Base-by-base conservation (phyloP, 805 yeast genomes). In the Candida alai region DNA sequence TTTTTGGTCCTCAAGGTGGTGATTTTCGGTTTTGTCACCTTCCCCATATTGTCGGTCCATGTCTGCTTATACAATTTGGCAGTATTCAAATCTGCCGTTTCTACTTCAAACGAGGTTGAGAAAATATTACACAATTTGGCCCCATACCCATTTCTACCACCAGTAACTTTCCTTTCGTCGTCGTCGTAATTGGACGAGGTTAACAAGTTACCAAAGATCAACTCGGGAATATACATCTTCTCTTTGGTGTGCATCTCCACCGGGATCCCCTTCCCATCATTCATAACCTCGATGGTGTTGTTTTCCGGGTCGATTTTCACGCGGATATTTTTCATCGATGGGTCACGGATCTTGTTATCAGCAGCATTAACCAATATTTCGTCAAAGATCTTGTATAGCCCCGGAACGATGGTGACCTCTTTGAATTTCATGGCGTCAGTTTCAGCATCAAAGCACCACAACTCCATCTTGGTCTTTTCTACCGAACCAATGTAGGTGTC, bases 91-190 rank as follows among this genome's bases (percentile, higher is more conserved):
- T 93, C 96, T 13, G 95, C 90, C 5, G 98, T 93, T 56, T 88
- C 96, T 19, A 93, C 73, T 10, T 69, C 73, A 54, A 93, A 93
- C 50, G 83, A 81, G 4, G 88, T 84, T 17, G 96, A 87, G 58
- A 90, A 93, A 42, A 93, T 93, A 58, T 93, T 93, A 76, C 98
- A 93, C 36, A 93, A 67, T 56, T 93, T 93, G 31, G 98, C 98
- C 61, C 98, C 98, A 55, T 80, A 93, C 43, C 98, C 98, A 56
- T 93, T 93, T 68, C 98, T 79, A 60, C 98, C 98, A 67, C 98
- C 98, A 2, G 95, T 86, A 21, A 93, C 97, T 59, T 93, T 93
- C 61, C 86, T 85, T 52, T 93, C 85, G 43, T 90, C 77, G 57
- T 93, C 98, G 57, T 93, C 96, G 58, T 93, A 93, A 62, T 93